Evolutionary conservation across 495 filamentous ascomycete genomes (phyloP).

Genomic region (Aspergillus incahuasiensis): DNA sequence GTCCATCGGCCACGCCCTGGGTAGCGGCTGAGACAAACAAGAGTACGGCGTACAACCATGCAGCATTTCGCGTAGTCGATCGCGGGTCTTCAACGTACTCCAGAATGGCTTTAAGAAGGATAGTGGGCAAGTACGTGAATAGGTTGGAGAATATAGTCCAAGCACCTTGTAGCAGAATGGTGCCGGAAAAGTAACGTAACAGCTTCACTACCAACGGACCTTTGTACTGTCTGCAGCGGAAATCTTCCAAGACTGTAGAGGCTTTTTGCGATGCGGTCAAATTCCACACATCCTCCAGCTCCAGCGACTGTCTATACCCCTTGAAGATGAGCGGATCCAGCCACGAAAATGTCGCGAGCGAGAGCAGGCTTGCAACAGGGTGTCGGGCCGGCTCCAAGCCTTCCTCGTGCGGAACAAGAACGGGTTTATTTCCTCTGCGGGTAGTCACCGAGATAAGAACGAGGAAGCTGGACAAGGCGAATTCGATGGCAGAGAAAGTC

Average conservation of each 20-base stretch:
- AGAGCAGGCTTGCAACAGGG: slow-evolving; percentile 81
- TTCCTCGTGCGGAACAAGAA: slow-evolving; percentile 80
- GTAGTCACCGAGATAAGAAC: slow-evolving; percentile 71
- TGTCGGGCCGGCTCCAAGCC: slow-evolving; percentile 80
- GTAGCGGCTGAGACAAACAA: slow-evolving; percentile 75
- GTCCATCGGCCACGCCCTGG: slow-evolving; percentile 73
- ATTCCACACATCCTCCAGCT: slow-evolving; percentile 87
- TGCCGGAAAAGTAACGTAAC: slow-evolving; percentile 72
- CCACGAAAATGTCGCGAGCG: slow-evolving; percentile 85
- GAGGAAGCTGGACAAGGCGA: slow-evolving; percentile 67
- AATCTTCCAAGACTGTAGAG: slow-evolving; percentile 68
- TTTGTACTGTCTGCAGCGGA: slow-evolving; percentile 82
- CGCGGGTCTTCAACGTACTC: slow-evolving; percentile 86
- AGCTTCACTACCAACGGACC: slow-evolving; percentile 76
- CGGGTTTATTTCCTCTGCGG: slow-evolving; percentile 85
- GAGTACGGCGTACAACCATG: slow-evolving; percentile 93
- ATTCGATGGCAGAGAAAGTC: slow-evolving; percentile 62
- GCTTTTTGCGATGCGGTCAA: slow-evolving; percentile 84
- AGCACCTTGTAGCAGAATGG: slow-evolving; percentile 68
- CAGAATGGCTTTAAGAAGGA: slow-evolving; percentile 85
- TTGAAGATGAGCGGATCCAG: slow-evolving; percentile 83
- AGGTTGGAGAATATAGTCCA: slow-evolving; percentile 76
- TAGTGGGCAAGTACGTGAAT: slow-evolving; percentile 85
- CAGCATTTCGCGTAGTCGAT: slow-evolving; percentile 75
- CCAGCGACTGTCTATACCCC: slow-evolving; percentile 83